These are phyloP conservation scores for Diaporthe ampelina DNA, from an alignment of 2,329 filamentous ascomycete genomes.

Conservation along the genomic window DNA sequence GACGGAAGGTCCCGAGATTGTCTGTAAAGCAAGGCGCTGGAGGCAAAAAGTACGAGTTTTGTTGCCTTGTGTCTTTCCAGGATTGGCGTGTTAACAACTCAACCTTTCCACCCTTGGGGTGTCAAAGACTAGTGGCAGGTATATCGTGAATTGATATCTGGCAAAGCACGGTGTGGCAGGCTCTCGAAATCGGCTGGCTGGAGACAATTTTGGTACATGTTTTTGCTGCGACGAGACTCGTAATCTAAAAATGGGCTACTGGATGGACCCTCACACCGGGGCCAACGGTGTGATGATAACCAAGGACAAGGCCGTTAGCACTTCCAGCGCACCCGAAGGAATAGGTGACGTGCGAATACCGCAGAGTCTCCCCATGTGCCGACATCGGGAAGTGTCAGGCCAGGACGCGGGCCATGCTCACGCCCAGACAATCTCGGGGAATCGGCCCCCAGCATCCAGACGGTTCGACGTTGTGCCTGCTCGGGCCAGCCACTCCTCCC, in stretches of 20 bases:
- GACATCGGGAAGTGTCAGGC: constrained; percentile 16
- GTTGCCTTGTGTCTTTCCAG: not conserved
- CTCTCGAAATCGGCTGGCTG: not conserved
- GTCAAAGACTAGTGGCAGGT: not conserved
- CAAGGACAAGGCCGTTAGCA: not conserved
- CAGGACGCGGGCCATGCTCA: not conserved
- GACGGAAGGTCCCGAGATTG: constrained; percentile 29
- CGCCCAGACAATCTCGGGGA: constrained; percentile 21
- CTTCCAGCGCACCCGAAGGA: not conserved
- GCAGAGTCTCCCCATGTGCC: constrained; percentile 13
- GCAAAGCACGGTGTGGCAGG: not conserved
- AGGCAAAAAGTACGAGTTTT: constrained; percentile 26
- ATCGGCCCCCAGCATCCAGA: constrained; percentile 24
- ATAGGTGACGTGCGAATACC: not conserved
- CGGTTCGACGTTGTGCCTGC: constrained; percentile 4
- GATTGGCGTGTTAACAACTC: not conserved
- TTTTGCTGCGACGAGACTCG: not conserved
- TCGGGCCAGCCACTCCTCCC: constrained; percentile 4
- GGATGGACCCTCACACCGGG: not conserved
- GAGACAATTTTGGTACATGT: not conserved
- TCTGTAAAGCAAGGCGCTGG: constrained; percentile 29
- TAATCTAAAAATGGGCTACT: not conserved
- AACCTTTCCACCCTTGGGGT: no score
- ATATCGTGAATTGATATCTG: constrained; percentile 1
- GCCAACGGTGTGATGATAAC: not conserved